phyloP scores from a whole-genome alignment of 768 basidiomycete species.

The Xerocomus spinulosus region DNA sequence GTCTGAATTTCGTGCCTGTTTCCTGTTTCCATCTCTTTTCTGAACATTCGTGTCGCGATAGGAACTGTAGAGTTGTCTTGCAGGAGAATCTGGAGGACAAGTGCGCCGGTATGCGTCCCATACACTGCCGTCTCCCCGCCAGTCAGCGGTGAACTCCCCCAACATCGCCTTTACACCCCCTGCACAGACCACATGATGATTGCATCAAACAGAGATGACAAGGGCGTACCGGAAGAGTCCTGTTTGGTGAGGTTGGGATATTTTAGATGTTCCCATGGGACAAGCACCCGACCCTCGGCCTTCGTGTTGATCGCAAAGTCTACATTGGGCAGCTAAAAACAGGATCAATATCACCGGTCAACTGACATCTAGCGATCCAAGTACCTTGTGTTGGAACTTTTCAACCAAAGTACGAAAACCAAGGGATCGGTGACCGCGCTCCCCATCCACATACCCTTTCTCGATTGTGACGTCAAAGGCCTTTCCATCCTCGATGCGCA shows the following conservation, averaged over 20 bases:
- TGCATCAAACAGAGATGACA: background rate
- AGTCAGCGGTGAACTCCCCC: conserved; percentile 71
- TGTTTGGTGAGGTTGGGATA: conserved; percentile 64
- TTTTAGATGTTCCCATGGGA: conserved; percentile 81
- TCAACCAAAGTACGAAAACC: conserved; percentile 78
- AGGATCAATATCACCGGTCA: background rate
- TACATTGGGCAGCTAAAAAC: conserved; percentile 78
- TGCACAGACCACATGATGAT: conserved; percentile 12
- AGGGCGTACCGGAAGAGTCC: conserved; percentile 30
- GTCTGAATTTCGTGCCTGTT: conserved; percentile 29
- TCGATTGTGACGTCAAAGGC: conserved; percentile 55
- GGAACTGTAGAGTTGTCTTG: conserved; percentile 80
- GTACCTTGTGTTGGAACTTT: conserved; percentile 60
- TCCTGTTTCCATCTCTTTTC: conserved; percentile 25
- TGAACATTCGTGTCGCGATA: conserved; percentile 47
- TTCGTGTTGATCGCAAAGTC: conserved; percentile 91
- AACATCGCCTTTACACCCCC: conserved; percentile 54
- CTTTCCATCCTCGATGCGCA: conserved; percentile 65
- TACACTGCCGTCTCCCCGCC: conserved; percentile 76
- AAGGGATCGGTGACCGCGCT: conserved; percentile 70
- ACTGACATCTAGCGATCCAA: conserved; percentile 10
- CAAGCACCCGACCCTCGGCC: conserved; percentile 89
- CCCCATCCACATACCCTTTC: conserved; percentile 52
- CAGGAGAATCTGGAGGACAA: conserved; percentile 71
- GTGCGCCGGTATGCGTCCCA: conserved; percentile 95